phyloP scores from a whole-genome alignment of 1,284 basidiomycete species.

The Puccinia horiana region DNA sequence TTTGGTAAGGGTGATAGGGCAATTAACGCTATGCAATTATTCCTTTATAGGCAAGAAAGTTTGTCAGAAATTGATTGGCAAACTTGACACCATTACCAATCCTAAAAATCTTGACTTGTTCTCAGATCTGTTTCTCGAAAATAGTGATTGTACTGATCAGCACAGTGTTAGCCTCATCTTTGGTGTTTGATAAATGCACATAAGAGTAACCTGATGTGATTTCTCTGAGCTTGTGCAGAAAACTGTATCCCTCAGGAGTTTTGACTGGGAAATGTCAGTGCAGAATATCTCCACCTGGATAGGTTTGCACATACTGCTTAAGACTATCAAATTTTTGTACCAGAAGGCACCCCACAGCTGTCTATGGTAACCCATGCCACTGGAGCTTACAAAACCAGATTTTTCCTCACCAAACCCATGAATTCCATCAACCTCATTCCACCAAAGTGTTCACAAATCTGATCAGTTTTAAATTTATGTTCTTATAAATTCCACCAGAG shows the following conservation, averaged over 20 bases:
- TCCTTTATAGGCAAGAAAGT: background rate
- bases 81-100: slow-evolving; percentile 4
- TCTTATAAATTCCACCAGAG: too few species aligned
- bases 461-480: too few species aligned
- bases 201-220: background rate
- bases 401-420: too few species aligned
- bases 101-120: background rate
- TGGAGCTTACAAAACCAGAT: too few species aligned
- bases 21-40: background rate
- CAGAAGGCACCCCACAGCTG: too few species aligned
- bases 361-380: too few species aligned
- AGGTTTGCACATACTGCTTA: background rate
- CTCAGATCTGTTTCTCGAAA: background rate
- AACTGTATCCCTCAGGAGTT: background rate
- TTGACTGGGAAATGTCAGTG: background rate
- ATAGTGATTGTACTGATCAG: background rate
- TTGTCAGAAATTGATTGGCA: background rate
- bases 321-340: too few species aligned
- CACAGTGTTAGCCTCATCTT: background rate
- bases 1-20: slow-evolving; percentile 21
- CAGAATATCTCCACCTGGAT: background rate
- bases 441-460: too few species aligned
- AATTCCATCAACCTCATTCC: too few species aligned
- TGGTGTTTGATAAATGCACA: background rate
- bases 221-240: background rate